phyloP scores from a whole-genome alignment of 164 flowering plant species.

The Berberis thunbergii region DNA sequence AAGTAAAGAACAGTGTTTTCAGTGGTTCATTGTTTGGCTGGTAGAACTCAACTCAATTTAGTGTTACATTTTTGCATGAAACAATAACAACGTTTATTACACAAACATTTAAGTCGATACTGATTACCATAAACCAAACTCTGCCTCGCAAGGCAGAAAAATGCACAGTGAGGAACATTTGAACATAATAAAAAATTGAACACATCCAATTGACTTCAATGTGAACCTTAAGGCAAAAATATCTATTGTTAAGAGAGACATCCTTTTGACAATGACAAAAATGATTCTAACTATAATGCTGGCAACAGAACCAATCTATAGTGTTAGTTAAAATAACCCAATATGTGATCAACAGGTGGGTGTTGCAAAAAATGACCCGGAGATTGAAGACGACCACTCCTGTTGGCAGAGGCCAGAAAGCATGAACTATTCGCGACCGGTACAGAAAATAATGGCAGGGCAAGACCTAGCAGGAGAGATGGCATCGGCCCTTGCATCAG shows the following conservation, averaged over 20 bases:
- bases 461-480: conserved; percentile 77
- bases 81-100: too few relatives aligned
- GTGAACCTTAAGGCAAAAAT: too few relatives aligned
- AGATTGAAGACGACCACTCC: conserved; percentile 46
- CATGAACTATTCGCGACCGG: conserved; percentile 51
- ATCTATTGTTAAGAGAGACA: too few relatives aligned
- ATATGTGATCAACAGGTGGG: conserved; percentile 41
- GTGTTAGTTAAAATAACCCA: background rate
- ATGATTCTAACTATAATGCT: too few relatives aligned
- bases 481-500: conserved; percentile 84
- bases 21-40: background rate
- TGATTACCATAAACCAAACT: too few relatives aligned
- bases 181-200: too few relatives aligned
- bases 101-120: too few relatives aligned
- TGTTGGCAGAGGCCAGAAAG: conserved; percentile 85
- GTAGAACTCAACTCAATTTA: background rate
- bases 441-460: conserved; percentile 18
- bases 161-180: too few relatives aligned
- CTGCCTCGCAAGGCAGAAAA: too few relatives aligned
- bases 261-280: too few relatives aligned
- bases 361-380: conserved; percentile 24
- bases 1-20: background rate
- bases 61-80: background rate
- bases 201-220: too few relatives aligned
- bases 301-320: background rate